phyloP scores from a whole-genome alignment of 352 stramenopile genomes.

The Phytophthora vignae region DNA sequence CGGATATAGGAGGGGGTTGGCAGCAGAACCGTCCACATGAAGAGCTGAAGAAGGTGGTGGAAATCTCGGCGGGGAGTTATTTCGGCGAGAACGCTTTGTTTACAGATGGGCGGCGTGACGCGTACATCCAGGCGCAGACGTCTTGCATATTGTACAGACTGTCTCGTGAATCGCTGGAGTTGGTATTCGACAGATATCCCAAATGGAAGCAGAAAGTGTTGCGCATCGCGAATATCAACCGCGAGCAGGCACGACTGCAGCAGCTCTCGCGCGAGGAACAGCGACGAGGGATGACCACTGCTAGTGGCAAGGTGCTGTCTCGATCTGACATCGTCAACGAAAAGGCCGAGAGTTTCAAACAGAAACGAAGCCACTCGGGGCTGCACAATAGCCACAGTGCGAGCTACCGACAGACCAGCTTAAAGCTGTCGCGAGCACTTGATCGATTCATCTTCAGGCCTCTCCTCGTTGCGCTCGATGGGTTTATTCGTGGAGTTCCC shows the following conservation, averaged over 20 bases:
- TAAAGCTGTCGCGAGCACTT: neutral
- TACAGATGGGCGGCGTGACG: constrained; percentile 50
- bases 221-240: constrained; percentile 58
- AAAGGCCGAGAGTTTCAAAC: constrained; percentile 16
- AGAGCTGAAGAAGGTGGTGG: constrained; percentile 51
- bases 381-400: neutral
- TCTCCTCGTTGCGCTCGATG: neutral
- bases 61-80: constrained; percentile 55
- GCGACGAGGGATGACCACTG: neutral
- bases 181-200: constrained; percentile 70
- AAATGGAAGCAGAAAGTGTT: constrained; percentile 71
- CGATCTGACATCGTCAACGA: constrained; percentile 26
- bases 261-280: constrained; percentile 9
- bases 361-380: neutral
- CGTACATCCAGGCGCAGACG: constrained; percentile 51
- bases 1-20: neutral
- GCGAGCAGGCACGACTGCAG: constrained; percentile 52
- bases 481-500: neutral
- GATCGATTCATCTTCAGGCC: neutral
- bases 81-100: constrained; percentile 73
- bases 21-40: neutral
- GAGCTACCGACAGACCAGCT: neutral
- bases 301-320: constrained; percentile 9
- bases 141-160: constrained; percentile 71
- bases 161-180: constrained; percentile 61